phyloP scores from a whole-genome alignment of 805 yeast genomes.

The Candida maesae region DNA sequence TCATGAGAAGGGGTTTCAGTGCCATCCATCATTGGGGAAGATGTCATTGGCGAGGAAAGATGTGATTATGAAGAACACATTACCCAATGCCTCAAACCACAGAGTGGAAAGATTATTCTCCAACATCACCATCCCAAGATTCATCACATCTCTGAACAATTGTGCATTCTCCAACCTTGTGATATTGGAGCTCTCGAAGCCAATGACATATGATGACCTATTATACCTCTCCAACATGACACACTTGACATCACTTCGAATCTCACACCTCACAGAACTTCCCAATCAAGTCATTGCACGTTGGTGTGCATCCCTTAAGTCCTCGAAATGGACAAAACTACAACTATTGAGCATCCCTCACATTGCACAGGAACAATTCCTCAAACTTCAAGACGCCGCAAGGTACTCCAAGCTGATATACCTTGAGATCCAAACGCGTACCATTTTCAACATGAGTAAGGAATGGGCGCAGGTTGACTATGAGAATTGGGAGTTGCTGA shows the following conservation, averaged over 20 bases:
- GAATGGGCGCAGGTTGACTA: conserved; percentile 21
- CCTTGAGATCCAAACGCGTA: conserved; percentile 16
- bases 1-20: conserved; percentile 13
- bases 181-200: conserved; percentile 19
- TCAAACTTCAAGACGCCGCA: conserved; percentile 19
- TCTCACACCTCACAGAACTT: conserved; percentile 10
- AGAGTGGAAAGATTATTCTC: conserved; percentile 33
- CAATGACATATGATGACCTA: conserved; percentile 15
- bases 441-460: conserved; percentile 9
- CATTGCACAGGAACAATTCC: conserved; percentile 16
- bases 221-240: conserved; percentile 19
- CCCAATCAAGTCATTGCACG: conserved; percentile 20
- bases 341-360: conserved; percentile 22
- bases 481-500: conserved; percentile 15
- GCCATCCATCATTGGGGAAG: conserved; percentile 15
- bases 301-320: conserved; percentile 24
- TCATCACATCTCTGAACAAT: conserved; percentile 14
- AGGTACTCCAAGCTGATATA: conserved; percentile 14
- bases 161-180: conserved; percentile 16
- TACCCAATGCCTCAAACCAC: conserved; percentile 26
- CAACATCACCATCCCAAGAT: conserved; percentile 21
- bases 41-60: conserved; percentile 15
- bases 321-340: conserved; percentile 22
- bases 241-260: conserved; percentile 17
- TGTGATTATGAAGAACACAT: conserved; percentile 16